A percentile compares a stretch with the other conserved stretches of the same genome.
phyloP scores from a whole-genome alignment of 352 stramenopile species.

The Blastocystis sp. region DNA sequence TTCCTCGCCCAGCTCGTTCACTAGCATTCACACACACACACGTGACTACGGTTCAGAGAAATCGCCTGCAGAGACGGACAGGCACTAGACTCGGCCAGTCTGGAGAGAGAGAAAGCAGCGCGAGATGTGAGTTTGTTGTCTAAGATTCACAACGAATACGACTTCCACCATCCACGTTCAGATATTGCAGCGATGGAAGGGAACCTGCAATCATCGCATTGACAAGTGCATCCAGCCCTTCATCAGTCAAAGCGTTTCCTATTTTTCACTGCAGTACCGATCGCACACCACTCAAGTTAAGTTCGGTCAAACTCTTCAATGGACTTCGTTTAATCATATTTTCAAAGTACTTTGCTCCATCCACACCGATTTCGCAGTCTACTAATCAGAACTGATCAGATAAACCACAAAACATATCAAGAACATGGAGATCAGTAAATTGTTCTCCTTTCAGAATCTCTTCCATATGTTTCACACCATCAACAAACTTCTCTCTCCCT shows the following conservation, averaged over 20 bases:
- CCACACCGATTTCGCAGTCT: conserved; percentile 50
- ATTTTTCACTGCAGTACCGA: neutral
- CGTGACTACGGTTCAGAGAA: neutral
- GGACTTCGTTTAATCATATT: neutral
- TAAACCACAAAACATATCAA: conserved; percentile 35
- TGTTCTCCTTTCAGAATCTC: conserved; percentile 10
- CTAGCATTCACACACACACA: neutral
- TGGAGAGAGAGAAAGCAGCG: neutral
- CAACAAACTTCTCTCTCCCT: conserved; percentile 40
- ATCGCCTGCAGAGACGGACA: neutral
- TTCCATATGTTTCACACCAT: conserved; percentile 51
- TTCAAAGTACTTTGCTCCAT: conserved; percentile 32
- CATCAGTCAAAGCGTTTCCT: conserved; percentile 37
- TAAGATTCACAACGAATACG: neutral
- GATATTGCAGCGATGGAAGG: neutral
- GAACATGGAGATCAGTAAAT: conserved; percentile 18
- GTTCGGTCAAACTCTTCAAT: neutral
- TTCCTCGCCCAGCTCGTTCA: conserved; percentile 29
- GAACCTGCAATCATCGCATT: neutral
- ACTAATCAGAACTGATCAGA: neutral
- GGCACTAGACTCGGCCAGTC: neutral
- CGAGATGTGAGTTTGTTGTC: conserved; percentile 4
- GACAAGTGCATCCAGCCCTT: neutral
- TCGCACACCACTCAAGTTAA: neutral
- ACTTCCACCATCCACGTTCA: neutral